Evolutionary conservation across 306 rosid species (phyloP), one percentile per base, ranked within the genome.

Genomic region (barrel medic (Medicago truncatula)): DNA sequence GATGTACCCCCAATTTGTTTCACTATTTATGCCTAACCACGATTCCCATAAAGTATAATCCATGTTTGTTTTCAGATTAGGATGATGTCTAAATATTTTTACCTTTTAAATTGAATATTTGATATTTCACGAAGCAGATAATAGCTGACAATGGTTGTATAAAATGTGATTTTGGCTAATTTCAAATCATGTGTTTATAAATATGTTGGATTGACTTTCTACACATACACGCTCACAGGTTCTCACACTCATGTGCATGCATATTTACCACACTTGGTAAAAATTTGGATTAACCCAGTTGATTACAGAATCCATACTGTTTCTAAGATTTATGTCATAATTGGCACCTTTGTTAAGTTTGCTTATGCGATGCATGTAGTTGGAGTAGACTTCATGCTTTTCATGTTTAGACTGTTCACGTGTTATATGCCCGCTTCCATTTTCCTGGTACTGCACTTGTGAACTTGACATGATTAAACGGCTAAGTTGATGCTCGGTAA

Each of bases 391-490:
- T 31, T 62, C 44, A 18, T 16, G n/a, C 21, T 31, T 54, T 65
- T 66, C 13, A 18, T 20, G 34, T 43, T 54, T 46, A 43, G 5
- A 73, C 50, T 6, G 34, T 65, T 72, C 20, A 46, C 16, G 13
- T 41, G 10, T 71, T 47, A 6, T 66, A 23, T 74, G 39, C 62
- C 18, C 6, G 66, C 47, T 60, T 64, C 67, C 50, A 23, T 68
- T 41, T 50, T 67, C 53, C 71, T 9, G 66, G 61, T 56, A 60
- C 47, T 57, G 43, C 56, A 56, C 52, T 64, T 44, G 57, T 43
- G 71, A 41, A 34, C 39, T 56, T 82, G 78, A 71, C 75, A 36
- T 76, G 70, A 71, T 56, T 58, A 59, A 77, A 71, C 65, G 73
- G 59, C 60, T 15, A 54, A 46, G 31, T 16, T 40, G 49, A 21